Evolutionary conservation across 768 basidiomycete genomes (phyloP), one percentile per base, ranked within the genome.

Genomic region (Lactarius vividus): DNA sequence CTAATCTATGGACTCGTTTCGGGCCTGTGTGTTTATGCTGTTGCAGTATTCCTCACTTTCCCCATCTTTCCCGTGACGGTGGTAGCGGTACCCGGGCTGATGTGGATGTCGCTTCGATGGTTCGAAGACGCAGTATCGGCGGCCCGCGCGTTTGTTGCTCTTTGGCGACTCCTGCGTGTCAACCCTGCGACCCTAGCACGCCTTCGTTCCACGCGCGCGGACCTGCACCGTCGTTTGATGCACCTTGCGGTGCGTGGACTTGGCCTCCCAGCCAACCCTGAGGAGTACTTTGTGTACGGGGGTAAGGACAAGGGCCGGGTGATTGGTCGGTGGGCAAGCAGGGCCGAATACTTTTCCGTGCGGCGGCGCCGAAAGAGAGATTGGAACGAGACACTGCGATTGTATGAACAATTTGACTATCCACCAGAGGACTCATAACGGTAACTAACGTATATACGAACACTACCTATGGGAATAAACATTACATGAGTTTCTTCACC

Each of bases 31-130:
- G 90, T 93, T 35, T 93, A 91, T 85, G 61, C 81, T 39, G 66
- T 74, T 20, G 76, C 83, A 15, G 77, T 86, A 33, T 40, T 86
- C 40, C 40, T 88, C 49, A 91, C 91, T 0, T 79, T 89, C 71
- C 89, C 86, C 3, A 75, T 89, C 68, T 81, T 85, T 9, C 72
- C 75, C 11, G 72, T 91, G 62, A 88, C 88, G 4, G 72, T 81
- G 31, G 72, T 87, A 59, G 72, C 85, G 33, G 82, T 93, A 7
- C 93, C 92, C 2, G 79, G 82, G 5, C 71, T 88, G 69, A 94
- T 95, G 94, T 96, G 94, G 93, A 87, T 94, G 79, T 84, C 89
- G 20, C 79, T 96, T 66, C 85, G 94, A 59, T 95, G 92, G 92
- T 79, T 91, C 46, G 94, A 96, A 73, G 94, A 95, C 70, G 86